Conservation (phyloP, 352 stramenopile genomes). For the Pythium dissotocum region DNA sequence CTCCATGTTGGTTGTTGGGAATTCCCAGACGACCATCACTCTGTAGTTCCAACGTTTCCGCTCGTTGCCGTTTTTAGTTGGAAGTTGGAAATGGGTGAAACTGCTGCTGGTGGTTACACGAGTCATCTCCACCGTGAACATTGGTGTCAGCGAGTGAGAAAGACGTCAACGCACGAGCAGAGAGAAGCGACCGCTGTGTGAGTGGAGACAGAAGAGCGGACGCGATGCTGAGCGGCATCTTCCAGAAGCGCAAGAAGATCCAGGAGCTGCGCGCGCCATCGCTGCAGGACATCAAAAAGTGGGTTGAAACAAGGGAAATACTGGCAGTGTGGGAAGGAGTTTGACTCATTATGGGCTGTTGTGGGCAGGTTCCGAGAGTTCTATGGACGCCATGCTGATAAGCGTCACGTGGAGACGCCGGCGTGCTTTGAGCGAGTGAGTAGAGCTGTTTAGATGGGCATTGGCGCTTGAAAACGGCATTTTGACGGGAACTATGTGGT, state of each 20-base stretch:
- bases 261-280: constrained; percentile 70
- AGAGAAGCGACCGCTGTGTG: neutral
- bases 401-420: constrained; percentile 60
- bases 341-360: neutral
- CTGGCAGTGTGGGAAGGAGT: neutral
- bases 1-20: constrained; percentile 2
- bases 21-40: constrained; percentile 14
- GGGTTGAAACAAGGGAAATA: neutral
- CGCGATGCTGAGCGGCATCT: constrained; percentile 70
- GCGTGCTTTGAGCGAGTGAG: constrained; percentile 67
- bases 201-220: neutral
- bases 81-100: neutral
- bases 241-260: constrained; percentile 81
- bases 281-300: constrained; percentile 82
- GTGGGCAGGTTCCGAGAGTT: constrained; percentile 61
- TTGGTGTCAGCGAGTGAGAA: neutral
- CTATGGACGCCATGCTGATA: constrained; percentile 63
- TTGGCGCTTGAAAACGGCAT: neutral
- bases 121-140: neutral
- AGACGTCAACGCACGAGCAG: neutral
- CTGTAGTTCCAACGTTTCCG: constrained; percentile 1
- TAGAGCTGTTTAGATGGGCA: neutral
- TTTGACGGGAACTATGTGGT: neutral
- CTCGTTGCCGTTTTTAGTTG: constrained; percentile 13
- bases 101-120: constrained; percentile 1